Conservation (phyloP, 2,329 filamentous ascomycete species). For the Fusarium paranaense region DNA sequence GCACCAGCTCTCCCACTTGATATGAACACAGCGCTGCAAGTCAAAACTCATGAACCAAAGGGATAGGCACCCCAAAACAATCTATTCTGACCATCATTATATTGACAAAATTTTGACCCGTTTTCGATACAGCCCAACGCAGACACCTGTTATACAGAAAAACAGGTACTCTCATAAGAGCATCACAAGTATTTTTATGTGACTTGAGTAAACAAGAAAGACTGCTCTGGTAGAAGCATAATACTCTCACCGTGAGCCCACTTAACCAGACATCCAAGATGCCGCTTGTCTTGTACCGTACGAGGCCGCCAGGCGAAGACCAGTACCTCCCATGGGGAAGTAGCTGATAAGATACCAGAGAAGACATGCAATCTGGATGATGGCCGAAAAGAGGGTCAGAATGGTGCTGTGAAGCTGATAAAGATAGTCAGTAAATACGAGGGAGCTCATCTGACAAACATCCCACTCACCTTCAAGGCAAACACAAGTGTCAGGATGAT, state of each 20-base stretch:
- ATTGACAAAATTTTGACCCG: background rate
- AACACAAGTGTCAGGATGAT: slow-evolving; percentile 93
- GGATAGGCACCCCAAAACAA: background rate
- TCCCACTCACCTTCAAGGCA: slow-evolving; percentile 82
- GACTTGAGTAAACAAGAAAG: background rate
- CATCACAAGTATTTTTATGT: background rate
- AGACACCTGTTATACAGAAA: slow-evolving; percentile 5
- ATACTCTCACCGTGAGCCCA: background rate
- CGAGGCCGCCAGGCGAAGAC: slow-evolving; percentile 85
- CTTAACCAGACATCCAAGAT: slow-evolving; percentile 85
- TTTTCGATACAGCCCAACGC: slow-evolving; percentile 15
- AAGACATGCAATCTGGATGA: slow-evolving; percentile 85
- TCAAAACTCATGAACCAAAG: background rate
- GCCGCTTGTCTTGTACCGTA: slow-evolving; percentile 88
- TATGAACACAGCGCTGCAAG: background rate
- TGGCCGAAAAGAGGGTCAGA: slow-evolving; percentile 85
- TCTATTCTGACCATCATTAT: background rate
- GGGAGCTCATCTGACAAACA: background rate
- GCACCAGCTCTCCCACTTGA: background rate
- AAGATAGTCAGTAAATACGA: slow-evolving; percentile 23
- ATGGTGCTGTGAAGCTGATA: slow-evolving; percentile 82
- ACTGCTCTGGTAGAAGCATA: background rate
- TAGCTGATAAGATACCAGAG: slow-evolving; percentile 97
- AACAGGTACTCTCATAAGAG: background rate
- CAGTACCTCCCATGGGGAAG: slow-evolving; percentile 95